Evolutionary conservation across 371 early-diverging fungal genomes (phyloP), one percentile per base, ranked within the genome.

Genomic region (Batrachochytrium dendrobatidis): DNA sequence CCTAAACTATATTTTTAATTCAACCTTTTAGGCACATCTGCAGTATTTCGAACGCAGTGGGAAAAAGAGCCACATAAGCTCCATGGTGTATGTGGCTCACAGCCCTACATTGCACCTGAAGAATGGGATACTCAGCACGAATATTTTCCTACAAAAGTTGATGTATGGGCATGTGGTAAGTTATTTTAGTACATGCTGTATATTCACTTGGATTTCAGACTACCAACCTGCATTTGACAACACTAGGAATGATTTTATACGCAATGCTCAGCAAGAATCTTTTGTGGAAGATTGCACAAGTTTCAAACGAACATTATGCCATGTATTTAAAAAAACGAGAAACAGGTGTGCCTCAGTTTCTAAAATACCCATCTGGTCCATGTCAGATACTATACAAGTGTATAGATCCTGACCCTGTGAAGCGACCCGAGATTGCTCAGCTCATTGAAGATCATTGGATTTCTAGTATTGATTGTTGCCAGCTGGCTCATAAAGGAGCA

Each of bases 41-140:
- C 92, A 53, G 94, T 96, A 0, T 94, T 94, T 76, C 76, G 86
- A 46, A 88, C 79, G 5, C 62, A 61, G 31, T 78, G 66, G 33
- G 74, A 74, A 56, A 64, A 60, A 56, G 48, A 62, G 30, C 66
- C 75, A 1, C 61, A 65, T 22, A 72, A 71, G 54, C 62, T 62
- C 28, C 60, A 62, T 39, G 80, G 80, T 15, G 55, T 74, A 17
- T 74, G 72, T 57, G 81, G 81, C 10, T 69, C 69, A 20, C 74
- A 68, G 45, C 81, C 81, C 7, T 80, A 80, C 64, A 80, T 80
- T 50, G 73, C 81, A 1, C 81, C 81, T 1, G 81, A 80, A 55
- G 81, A 80, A 60, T 80, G 72, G 71, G 51, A 48, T 2, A 68
- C 67, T 35, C 59, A 63, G n/a, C 34, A 58, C 12, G 69, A 67